Conservation (phyloP, 1,284 basidiomycete genomes). For the Sporisorium iseilematis-ciliati region DNA sequence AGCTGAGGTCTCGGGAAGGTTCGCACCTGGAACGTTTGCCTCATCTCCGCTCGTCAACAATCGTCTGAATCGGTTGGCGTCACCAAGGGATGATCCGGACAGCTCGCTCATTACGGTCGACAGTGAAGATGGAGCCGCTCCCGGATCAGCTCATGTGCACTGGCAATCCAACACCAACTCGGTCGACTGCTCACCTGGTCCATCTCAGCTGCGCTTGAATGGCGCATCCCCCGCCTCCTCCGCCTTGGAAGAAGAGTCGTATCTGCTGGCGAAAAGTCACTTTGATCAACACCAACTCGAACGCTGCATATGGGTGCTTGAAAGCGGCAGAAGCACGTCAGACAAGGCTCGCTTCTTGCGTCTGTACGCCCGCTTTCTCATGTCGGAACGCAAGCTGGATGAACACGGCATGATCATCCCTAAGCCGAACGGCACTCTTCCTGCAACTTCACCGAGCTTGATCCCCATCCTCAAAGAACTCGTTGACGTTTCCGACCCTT, state of each 20-base stretch:
- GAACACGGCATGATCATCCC: slow-evolving; percentile 58
- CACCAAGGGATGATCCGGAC: slow-evolving; percentile 33
- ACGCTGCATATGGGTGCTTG: slow-evolving; percentile 75
- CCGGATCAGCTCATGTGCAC: slow-evolving; percentile 51
- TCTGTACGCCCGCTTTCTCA: slow-evolving; percentile 83
- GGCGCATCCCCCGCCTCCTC: neutral
- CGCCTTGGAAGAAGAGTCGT: slow-evolving; percentile 71
- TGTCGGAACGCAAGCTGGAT: slow-evolving; percentile 58
- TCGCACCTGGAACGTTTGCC: slow-evolving; percentile 16
- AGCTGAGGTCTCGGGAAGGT: slow-evolving; percentile 33
- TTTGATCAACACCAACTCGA: slow-evolving; percentile 84
- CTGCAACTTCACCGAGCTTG: slow-evolving; percentile 43
- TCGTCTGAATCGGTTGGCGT: slow-evolving; percentile 14
- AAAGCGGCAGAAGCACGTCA: slow-evolving; percentile 29
- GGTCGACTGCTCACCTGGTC: slow-evolving; percentile 37
- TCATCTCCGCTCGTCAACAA: slow-evolving; percentile 39
- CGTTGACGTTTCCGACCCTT: slow-evolving; percentile 57
- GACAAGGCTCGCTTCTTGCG: slow-evolving; percentile 80
- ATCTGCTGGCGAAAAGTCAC: slow-evolving; percentile 80
- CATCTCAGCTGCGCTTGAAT: slow-evolving; percentile 16
- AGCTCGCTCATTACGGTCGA: slow-evolving; percentile 50
- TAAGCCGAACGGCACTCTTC: slow-evolving; percentile 47
- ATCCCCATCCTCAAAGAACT: slow-evolving; percentile 61
- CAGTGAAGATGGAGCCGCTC: slow-evolving; percentile 33
- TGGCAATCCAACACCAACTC: slow-evolving; percentile 53